These are phyloP conservation scores for Mortierella sp. DNA, from an alignment of 371 early-diverging fungal species.

Conservation along the genomic window DNA sequence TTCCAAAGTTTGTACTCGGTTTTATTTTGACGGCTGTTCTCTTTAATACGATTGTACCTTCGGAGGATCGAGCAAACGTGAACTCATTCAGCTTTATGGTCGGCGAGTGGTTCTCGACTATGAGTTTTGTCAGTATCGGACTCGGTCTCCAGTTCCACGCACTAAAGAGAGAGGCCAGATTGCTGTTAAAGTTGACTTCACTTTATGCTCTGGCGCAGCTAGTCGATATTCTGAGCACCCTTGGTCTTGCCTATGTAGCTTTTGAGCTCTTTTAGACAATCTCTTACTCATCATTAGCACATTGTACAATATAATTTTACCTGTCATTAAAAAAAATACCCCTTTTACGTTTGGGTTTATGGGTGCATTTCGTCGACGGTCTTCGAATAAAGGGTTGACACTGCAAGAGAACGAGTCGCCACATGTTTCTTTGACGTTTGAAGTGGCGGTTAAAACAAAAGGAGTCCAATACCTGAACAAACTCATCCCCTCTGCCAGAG, in stretches of 20 bases:
- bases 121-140: constrained; percentile 66
- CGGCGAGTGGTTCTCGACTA: constrained; percentile 66
- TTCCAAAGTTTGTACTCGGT: constrained; percentile 67
- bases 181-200: constrained; percentile 57
- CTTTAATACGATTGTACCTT: constrained; percentile 59
- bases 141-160: constrained; percentile 60
- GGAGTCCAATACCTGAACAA: too few species aligned
- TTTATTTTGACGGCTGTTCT: constrained; percentile 63
- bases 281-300: not conserved
- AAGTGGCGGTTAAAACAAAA: too few species aligned
- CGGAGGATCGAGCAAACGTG: constrained; percentile 46
- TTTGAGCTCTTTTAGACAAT: constrained; percentile 42
- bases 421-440: too few species aligned
- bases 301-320: too few species aligned
- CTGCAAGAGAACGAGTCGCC: too few species aligned
- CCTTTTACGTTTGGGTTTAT: too few species aligned
- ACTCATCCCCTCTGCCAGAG: too few species aligned
- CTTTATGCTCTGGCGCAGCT: constrained; percentile 62
- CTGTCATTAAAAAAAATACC: too few species aligned
- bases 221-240: constrained; percentile 62
- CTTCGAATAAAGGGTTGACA: too few species aligned
- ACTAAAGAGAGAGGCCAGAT: constrained; percentile 56
- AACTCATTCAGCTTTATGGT: constrained; percentile 63
- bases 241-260: constrained; percentile 58
- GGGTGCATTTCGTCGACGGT: too few species aligned